Conservation (phyloP, 371 early-diverging fungal species). For the Mortierella sp. region DNA sequence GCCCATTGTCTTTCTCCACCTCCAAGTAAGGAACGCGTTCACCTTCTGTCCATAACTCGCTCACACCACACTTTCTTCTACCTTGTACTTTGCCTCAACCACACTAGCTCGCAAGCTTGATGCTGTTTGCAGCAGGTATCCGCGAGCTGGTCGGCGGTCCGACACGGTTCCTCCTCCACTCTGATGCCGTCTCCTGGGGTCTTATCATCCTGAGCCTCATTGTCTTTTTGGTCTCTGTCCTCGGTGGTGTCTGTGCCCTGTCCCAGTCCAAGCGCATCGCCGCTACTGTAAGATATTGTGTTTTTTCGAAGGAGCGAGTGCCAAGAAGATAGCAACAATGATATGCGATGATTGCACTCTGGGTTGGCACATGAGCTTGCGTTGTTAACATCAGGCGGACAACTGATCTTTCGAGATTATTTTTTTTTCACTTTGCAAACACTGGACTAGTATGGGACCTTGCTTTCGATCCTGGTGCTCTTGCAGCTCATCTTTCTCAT, state of each 20-base stretch:
- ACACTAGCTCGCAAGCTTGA: slow-evolving; percentile 26
- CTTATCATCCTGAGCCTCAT: slow-evolving; percentile 20
- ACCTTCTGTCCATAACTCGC: background rate
- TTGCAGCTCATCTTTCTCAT: slow-evolving; percentile 24
- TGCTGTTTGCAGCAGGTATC: slow-evolving; percentile 29
- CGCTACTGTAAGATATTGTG: slow-evolving; percentile 18
- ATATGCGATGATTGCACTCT: background rate
- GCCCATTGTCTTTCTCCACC: background rate
- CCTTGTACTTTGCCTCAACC: too few species aligned
- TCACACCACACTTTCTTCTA: background rate
- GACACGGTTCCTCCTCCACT: slow-evolving; percentile 18
- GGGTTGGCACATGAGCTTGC: background rate
- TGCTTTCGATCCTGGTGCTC: slow-evolving; percentile 21
- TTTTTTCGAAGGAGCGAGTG: background rate
- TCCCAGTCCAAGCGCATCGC: slow-evolving; percentile 12
- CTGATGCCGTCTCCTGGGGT: slow-evolving; percentile 20
- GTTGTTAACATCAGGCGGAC: background rate
- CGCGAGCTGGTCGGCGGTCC: slow-evolving; percentile 13
- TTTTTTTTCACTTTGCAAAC: background rate
- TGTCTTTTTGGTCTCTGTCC: slow-evolving; percentile 22
- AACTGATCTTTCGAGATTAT: background rate
- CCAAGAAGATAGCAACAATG: background rate
- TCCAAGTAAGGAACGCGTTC: background rate
- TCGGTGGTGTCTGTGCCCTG: slow-evolving; percentile 20
- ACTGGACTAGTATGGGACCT: slow-evolving; percentile 19